A percentile compares a stretch with the other conserved stretches of the same genome.
Conservation (phyloP, 2,329 filamentous ascomycete species). For the Stachybotrys chlorohalonatus region DNA sequence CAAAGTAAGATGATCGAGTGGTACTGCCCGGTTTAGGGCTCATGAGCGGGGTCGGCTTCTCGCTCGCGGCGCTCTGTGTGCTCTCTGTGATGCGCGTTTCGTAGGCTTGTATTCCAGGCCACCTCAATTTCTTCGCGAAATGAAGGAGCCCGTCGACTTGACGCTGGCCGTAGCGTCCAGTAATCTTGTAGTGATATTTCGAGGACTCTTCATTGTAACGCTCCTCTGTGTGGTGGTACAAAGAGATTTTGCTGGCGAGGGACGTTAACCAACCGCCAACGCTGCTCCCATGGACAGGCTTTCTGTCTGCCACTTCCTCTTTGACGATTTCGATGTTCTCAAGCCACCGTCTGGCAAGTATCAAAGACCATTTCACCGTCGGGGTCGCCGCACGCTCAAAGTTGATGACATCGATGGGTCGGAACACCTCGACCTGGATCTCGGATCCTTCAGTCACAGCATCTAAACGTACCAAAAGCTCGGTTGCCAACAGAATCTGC, state of each 20-base stretch:
- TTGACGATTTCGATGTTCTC: conserved; percentile 55
- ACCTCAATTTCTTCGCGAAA: conserved; percentile 53
- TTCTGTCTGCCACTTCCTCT: conserved; percentile 18
- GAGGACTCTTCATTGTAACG: conserved; percentile 8
- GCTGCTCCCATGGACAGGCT: conserved; percentile 8
- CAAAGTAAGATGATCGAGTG: conserved; percentile 38
- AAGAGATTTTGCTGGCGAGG: conserved; percentile 44
- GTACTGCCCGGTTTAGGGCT: conserved; percentile 24
- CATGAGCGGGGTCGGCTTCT: conserved; percentile 23
- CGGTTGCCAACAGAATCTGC: conserved; percentile 55
- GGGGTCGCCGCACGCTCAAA: conserved; percentile 54
- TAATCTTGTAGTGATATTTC: conserved; percentile 37
- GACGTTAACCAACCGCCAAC: conserved; percentile 44
- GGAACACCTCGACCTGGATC: conserved; percentile 39
- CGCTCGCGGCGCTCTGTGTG: conserved; percentile 29
- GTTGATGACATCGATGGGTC: conserved; percentile 46
- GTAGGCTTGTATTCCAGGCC: conserved; percentile 51
- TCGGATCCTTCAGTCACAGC: conserved; percentile 53
- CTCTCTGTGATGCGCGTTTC: conserved; percentile 39
- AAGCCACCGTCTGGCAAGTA: conserved; percentile 57
- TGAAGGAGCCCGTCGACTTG: conserved; percentile 54
- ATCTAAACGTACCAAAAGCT: conserved; percentile 56
- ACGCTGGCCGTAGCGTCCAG: conserved; percentile 45
- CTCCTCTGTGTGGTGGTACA: conserved; percentile 29
- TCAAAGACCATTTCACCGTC: conserved; percentile 58